Conservation (phyloP, 352 stramenopile species). For the Globisporangium megalacanthum region DNA sequence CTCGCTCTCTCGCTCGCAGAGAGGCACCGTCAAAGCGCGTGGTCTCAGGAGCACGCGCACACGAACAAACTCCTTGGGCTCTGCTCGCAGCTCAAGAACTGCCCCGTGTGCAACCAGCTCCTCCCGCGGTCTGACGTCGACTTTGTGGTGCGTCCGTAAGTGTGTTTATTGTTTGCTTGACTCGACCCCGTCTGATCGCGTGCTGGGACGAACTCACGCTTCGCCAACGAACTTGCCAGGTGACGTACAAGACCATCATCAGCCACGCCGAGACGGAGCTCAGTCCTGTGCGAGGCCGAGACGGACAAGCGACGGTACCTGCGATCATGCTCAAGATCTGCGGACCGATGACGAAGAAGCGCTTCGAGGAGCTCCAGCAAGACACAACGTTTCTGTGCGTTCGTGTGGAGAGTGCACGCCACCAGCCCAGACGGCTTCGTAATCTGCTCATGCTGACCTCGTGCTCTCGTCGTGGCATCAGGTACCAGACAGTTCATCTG, state of each 20-base stretch:
- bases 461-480: neutral
- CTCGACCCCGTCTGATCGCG: neutral
- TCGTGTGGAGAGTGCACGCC: neutral
- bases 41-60: conserved; percentile 2
- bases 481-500: conserved; percentile 39
- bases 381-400: conserved; percentile 35
- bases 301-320: conserved; percentile 19
- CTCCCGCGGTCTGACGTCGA: conserved; percentile 34
- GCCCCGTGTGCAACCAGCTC: conserved; percentile 31
- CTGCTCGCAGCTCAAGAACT: conserved; percentile 32
- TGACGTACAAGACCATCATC: conserved; percentile 42
- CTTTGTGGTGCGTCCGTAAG: conserved; percentile 26
- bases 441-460: neutral
- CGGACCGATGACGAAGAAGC: conserved; percentile 24
- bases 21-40: conserved; percentile 2
- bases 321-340: conserved; percentile 27
- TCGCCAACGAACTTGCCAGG: conserved; percentile 11
- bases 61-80: conserved; percentile 15
- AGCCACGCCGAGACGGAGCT: conserved; percentile 21
- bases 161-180: neutral
- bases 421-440: neutral
- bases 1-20: conserved; percentile 28
- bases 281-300: conserved; percentile 8
- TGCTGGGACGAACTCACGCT: neutral
- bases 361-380: conserved; percentile 38